Base-by-base conservation (phyloP, 208 protist species). In the Tritrichomonas musculus region DNA sequence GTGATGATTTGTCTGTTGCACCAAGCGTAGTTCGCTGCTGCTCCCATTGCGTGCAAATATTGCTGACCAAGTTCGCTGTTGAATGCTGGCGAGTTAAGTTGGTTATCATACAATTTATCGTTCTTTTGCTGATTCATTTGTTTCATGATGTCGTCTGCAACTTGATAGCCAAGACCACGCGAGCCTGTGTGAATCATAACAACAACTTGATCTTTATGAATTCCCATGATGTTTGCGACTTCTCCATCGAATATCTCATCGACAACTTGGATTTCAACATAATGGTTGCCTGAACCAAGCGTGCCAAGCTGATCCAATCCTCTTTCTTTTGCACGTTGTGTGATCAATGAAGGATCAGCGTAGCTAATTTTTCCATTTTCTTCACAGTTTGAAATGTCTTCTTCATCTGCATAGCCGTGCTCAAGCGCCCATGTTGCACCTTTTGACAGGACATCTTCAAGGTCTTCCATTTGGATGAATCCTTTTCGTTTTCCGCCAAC, bases 131-230 rank as follows among this genome's bases (percentile, higher is more conserved):
- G n/a, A n/a, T n/a, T n/a, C 94, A 94, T 94, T 65, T 95, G n/a
- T 25, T 92, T 39, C 0, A 94, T 65, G 65, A 39, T 44, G 47
- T 95, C 93, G 5, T 94, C 95, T 27, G 95, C 95, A 17, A 97
- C 97, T 80, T 98, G 97, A 93, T 98, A 97, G 2, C 97, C 97
- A 0, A 98, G 93, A 0, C 97, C 97, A 47, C 97, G 94, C 25
- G 94, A 96, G 13, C 97, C 97, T 66, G 72, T 95, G 92, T 98
- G 97, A 88, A 98, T 96, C 95, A 98, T 97, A 9, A 98, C 93
- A 73, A 94, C 95, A 8, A 97, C 93, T 93, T 97, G 95, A 95
- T 30, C 94, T 95, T 92, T 93, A 50, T 97, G 93, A 27, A 98
- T 84, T 33, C 97, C 97, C 96, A 98, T 97, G 41, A 94, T 94